Evolutionary conservation across 768 basidiomycete species (phyloP), one percentile per base, ranked within the genome.

Genomic region (Boletus coccyginus): DNA sequence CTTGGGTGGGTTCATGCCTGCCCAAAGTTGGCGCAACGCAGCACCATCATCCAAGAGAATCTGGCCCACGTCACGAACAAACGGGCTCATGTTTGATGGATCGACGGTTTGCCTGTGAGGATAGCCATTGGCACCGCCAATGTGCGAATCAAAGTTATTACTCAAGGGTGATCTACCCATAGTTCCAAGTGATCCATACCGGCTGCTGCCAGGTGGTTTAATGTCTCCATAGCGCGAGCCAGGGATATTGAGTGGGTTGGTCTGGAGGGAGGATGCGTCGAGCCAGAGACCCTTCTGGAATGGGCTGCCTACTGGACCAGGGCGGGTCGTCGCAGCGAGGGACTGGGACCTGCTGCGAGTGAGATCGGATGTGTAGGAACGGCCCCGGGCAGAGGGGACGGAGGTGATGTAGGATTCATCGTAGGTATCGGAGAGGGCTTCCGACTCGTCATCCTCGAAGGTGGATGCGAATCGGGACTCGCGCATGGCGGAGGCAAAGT

Each of bases 71-170:
- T 94, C 90, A 24, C 91, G 77, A n/a, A 90, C 82, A 67, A 94
- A 93, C 0, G 91, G 92, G 60, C 83, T 86, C 81, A 90, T 88
- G 68, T 92, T 93, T 32, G 89, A 88, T 41, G 82, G 71, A 70
- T 92, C 80, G 24, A 71, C 70, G 33, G 77, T 66, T 56, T 77
- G 73, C 59, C 72, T 71, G 62, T 59, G 74, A 53, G 75, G 73
- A 71, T 74, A 73, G 63, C 77, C 81, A 71, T 81, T 82, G 65
- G 75, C 72, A 56, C 69, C 67, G 62, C 75, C 75, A 63, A 76
- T 71, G 57, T 77, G 76, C 45, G 79, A 81, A 64, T 81, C 81
- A 59, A 75, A 70, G 58, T 73, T 71, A 60, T 80, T 77, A 73
- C 80, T 79, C 68, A 75, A 79, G 47, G 83, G 78, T 29, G 83